These are phyloP conservation scores for Hippophae tibetana DNA, from an alignment of 306 rosid species.

Conservation along the genomic window DNA sequence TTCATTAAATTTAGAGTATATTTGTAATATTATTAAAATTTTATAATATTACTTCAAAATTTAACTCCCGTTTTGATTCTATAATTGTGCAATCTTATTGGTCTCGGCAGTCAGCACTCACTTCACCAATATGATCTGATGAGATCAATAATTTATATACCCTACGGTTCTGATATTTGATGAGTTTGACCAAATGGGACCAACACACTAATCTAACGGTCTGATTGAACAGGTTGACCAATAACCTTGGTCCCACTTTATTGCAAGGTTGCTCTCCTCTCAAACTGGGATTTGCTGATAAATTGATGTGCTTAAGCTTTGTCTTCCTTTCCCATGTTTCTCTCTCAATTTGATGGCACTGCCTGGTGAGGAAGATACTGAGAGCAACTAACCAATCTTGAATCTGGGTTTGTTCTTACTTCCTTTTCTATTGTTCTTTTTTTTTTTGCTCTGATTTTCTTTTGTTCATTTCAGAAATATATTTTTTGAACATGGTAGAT, in stretches of 20 bases:
- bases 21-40: too few relatives aligned
- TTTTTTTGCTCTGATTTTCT: too few relatives aligned
- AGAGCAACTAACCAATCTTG: constrained; percentile 22
- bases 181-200: not conserved
- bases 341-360: constrained; percentile 17
- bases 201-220: constrained; percentile 20
- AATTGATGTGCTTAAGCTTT: constrained; percentile 22
- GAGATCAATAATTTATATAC: too few relatives aligned
- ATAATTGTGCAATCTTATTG: too few relatives aligned
- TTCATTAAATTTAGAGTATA: too few relatives aligned
- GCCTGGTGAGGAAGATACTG: constrained; percentile 11
- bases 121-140: too few relatives aligned
- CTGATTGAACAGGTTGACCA: constrained; percentile 40
- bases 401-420: constrained; percentile 30
- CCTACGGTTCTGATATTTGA: too few relatives aligned
- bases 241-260: constrained; percentile 14
- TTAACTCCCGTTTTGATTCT: too few relatives aligned
- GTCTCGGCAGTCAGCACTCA: too few relatives aligned
- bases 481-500: not conserved
- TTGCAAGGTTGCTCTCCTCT: not conserved
- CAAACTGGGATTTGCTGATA: constrained; percentile 20
- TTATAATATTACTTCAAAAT: too few relatives aligned
- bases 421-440: constrained; percentile 10
- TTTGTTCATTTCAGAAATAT: too few relatives aligned
- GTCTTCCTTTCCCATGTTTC: not conserved